Conservation (phyloP, 2,329 filamentous ascomycete genomes). For the Pseudogymnoascus sp. region DNA sequence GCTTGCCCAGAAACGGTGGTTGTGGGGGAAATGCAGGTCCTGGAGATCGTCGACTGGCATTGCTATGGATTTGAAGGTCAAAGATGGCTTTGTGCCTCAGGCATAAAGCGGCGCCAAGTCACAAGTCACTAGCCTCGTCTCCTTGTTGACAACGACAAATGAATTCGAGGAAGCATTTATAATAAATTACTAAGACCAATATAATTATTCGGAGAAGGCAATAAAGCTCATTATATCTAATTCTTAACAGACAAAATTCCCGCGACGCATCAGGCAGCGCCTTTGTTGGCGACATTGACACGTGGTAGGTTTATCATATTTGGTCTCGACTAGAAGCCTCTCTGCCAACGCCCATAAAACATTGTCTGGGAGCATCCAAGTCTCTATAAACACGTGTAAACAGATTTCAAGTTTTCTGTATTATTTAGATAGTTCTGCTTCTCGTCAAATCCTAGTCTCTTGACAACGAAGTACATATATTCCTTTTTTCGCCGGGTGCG, state of each 20-base stretch:
- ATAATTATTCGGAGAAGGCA: not conserved
- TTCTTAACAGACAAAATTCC: not conserved
- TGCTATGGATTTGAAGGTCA: slow-evolving; percentile 8
- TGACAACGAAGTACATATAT: not conserved
- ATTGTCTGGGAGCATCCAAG: not conserved
- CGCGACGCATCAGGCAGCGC: not conserved
- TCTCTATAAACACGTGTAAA: not conserved
- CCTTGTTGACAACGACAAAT: not conserved
- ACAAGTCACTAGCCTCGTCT: not conserved
- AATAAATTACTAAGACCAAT: not conserved
- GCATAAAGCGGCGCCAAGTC: not conserved
- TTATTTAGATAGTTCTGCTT: not conserved
- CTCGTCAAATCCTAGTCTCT: not conserved
- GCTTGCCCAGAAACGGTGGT: slow-evolving; percentile 6
- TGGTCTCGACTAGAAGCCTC: not conserved
- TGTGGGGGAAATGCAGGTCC: slow-evolving; percentile 8
- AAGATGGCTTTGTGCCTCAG: slow-evolving; percentile 4
- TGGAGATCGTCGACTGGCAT: slow-evolving; percentile 7
- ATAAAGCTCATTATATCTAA: not conserved
- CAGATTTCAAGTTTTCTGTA: not conserved
- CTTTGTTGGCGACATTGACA: not conserved
- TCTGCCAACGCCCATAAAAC: not conserved
- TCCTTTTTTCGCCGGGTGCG: not conserved
- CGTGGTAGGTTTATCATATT: slow-evolving; percentile 3
- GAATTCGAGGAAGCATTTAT: not conserved